Evolutionary conservation across 176 grass and related monocot species (phyloP), one percentile per base, ranked within the genome.

Genomic region (Oryza coarctata): DNA sequence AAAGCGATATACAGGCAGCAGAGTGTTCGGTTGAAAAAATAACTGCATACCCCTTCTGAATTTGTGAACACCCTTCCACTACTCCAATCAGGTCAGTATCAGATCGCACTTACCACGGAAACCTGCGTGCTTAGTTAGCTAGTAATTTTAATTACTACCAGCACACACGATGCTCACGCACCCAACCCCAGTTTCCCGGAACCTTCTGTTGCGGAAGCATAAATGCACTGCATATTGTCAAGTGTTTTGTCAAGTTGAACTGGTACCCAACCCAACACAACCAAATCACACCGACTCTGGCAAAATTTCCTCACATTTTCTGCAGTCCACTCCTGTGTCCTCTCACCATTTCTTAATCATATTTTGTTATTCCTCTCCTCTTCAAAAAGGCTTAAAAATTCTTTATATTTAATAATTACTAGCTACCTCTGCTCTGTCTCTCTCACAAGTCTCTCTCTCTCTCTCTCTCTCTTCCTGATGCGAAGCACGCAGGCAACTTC

Each of bases 401-500:
- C 1, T 60, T 60, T 60, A 4, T 13, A 10, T n/a, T 31, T 27
- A 45, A 12, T n/a, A 20, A 22, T 64, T 44, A 36, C 4, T 6
- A 63, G 30, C 28, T 36, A 22, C 3, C 6, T 7, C 52, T 12
- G 29, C 1, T 25, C 23, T 40, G 0, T 69, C 78, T 6, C 64
- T 6, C 40, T 6, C 38, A 40, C 38, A 6, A 2, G 8, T 6
- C 3, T n/a, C n/a, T n/a, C 52, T 33, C 1, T 3, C 20, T 9
- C 2, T 2, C 20, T 58, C 52, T 9, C 55, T 18, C 49, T 6
- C 17, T 58, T 58, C 18, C 52, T 5, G 6, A 58, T 23, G 65
- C n/a, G 78, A 83, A 84, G 73, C 82, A 12, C 63, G 20, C 33
- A 7, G 44, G 82, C 60, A 84, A 3, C 82, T 84, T 84, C 82